Conservation (phyloP, 2,329 filamentous ascomycete species). For the Cercospora zeae-maydis region DNA sequence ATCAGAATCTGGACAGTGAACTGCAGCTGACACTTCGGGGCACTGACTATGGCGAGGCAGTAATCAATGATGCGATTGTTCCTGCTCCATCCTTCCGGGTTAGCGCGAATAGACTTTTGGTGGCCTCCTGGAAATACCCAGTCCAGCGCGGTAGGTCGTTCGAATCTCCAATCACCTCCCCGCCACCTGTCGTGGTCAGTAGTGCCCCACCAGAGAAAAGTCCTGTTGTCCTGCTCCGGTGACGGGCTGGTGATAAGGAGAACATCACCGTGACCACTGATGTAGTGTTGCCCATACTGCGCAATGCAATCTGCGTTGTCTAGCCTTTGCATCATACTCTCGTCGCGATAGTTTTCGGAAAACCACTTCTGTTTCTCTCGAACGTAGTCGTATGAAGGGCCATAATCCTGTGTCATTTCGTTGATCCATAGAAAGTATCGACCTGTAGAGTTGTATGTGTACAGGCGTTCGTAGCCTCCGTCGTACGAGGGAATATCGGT, state of each 20-base stretch:
- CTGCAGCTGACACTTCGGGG: constrained; percentile 15
- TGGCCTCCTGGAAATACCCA: neutral
- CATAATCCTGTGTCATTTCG: neutral
- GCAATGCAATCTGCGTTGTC: neutral
- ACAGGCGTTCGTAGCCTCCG: neutral
- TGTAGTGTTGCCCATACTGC: neutral
- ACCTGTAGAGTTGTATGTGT: neutral
- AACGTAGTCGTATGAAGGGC: neutral
- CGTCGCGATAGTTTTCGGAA: neutral
- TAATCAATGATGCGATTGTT: constrained; percentile 17
- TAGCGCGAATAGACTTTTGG: neutral
- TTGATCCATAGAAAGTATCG: neutral
- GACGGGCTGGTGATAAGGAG: neutral
- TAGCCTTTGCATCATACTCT: neutral
- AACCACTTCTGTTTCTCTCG: neutral
- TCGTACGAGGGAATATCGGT: neutral
- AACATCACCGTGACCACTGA: neutral
- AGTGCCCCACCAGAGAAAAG: neutral
- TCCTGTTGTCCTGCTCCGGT: neutral
- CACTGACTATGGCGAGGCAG: constrained; percentile 13
- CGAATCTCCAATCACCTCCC: neutral
- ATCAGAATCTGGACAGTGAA: constrained; percentile 18
- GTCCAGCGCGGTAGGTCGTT: neutral
- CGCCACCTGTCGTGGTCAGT: neutral
- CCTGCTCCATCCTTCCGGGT: neutral